phyloP scores from a whole-genome alignment of 805 yeast genomes.

The Candida boleticola region DNA sequence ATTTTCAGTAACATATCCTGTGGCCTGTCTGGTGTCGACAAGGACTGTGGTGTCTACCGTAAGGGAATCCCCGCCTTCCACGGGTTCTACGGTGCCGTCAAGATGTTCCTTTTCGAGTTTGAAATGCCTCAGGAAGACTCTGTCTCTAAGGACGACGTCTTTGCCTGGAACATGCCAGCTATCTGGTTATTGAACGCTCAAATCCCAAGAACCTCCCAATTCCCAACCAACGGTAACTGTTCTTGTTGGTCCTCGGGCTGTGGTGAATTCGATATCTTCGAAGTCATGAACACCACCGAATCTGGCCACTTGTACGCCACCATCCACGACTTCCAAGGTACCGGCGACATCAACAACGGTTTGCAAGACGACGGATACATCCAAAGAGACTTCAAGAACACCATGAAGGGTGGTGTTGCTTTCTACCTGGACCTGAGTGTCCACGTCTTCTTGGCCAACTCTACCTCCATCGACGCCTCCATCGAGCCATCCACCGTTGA shows the following conservation, averaged over 20 bases:
- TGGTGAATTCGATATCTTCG: constrained; percentile 78
- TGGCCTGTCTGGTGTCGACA: constrained; percentile 48
- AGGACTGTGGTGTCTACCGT: constrained; percentile 76
- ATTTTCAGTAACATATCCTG: constrained; percentile 62
- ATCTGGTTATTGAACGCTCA: constrained; percentile 74
- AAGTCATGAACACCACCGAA: constrained; percentile 64
- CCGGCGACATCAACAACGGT: constrained; percentile 60
- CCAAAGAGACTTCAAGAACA: constrained; percentile 46
- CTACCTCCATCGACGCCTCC: constrained; percentile 47
- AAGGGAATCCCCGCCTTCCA: constrained; percentile 72
- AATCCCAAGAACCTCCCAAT: constrained; percentile 74
- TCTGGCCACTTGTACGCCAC: constrained; percentile 58
- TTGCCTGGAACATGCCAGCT: constrained; percentile 65
- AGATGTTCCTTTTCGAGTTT: constrained; percentile 73
- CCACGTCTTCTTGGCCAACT: constrained; percentile 57
- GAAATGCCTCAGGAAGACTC: constrained; percentile 58
- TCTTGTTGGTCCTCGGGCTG: constrained; percentile 79
- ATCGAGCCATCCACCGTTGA: constrained; percentile 44
- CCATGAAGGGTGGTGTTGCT: constrained; percentile 71
- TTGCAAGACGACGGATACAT: constrained; percentile 56
- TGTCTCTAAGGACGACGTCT: constrained; percentile 17
- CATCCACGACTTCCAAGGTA: constrained; percentile 75
- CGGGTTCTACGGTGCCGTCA: constrained; percentile 64
- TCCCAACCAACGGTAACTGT: constrained; percentile 58
- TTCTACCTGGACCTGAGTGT: constrained; percentile 62